Base-by-base conservation (phyloP, 768 basidiomycete species). In the Cystoderma amianthinum region DNA sequence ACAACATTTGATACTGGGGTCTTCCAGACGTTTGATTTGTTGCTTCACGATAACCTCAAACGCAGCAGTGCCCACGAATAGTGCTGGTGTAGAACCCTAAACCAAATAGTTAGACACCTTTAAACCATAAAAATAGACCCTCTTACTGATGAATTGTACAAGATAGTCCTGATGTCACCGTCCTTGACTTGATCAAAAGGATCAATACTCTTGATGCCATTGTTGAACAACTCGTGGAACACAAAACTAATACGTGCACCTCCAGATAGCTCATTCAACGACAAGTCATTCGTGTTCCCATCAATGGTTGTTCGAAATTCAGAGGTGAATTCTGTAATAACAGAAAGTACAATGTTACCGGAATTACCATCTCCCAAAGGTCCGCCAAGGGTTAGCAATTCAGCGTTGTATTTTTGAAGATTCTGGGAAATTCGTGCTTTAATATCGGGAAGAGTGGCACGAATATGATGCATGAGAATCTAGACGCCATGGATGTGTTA, bases 391-490 rank as follows among this genome's bases (percentile, higher is more conserved):
- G 80, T 67, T 32, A 68, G 64, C 33, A 99, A 73, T 60, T 99
- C 96, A 1, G 80, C 69, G 44, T 77, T 89, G 71, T 75, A 97
- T 57, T 94, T 95, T 62, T 82, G 76, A 36, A 94, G 74, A 54
- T 97, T 92, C 46, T 85, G 76, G n/a, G 82, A 74, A 58, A 99
- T 98, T 52, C 94, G 82, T 12, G 81, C 77, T 69, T 99, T 99
- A 74, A 98, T 98, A 59, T 99, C 96, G 22, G 96, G 96, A n/a
- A 99, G 76, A 16, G 92, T 96, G 40, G 89, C 80, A 43, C 90
- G 88, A 60, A 99, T 97, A 64, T 99, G 96, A 64, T 96, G 92
- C 94, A 98, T 98, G 40, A 99, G 81, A 56, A 99, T 95, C 93
- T 95, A 44, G 13, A 34, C 37, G 16, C 19, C 35, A 17, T 36